These are phyloP conservation scores for Colletotrichum musae DNA, from an alignment of 2,329 filamentous ascomycete species.

Conservation along the genomic window DNA sequence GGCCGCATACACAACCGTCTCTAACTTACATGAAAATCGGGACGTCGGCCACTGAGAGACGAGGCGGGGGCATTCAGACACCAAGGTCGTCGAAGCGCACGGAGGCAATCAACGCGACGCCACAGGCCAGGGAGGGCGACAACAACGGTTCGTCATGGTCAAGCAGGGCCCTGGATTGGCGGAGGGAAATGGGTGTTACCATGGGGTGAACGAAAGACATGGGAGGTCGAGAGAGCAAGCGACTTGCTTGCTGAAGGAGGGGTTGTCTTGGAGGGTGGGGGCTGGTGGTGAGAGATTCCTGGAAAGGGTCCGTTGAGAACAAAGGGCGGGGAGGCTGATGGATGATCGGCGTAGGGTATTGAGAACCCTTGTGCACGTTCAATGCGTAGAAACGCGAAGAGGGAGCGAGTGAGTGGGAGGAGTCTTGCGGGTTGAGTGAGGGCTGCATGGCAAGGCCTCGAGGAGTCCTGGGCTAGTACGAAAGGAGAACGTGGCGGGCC, in stretches of 20 bases:
- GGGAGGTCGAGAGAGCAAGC: conserved; percentile 18
- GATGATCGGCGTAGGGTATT: conserved; percentile 29
- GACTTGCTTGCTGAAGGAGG: conserved; percentile 20
- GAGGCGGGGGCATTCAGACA: neutral
- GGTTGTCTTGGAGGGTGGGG: conserved; percentile 31
- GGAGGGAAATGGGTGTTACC: conserved; percentile 18
- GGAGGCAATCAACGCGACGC: conserved; percentile 21
- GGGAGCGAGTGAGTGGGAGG: neutral
- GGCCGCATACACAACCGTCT: conserved; percentile 27
- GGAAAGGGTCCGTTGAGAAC: conserved; percentile 14
- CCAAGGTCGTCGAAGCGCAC: neutral
- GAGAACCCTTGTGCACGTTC: conserved; percentile 20
- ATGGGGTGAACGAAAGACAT: conserved; percentile 14
- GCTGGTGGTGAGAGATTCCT: conserved; percentile 14
- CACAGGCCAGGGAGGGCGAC: conserved; percentile 7
- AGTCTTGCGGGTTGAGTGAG: conserved; percentile 3
- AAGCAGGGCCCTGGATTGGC: neutral
- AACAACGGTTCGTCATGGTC: conserved; percentile 6
- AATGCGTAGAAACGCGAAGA: neutral
- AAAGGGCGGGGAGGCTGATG: conserved; percentile 34
- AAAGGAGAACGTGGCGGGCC: conserved; percentile 24
- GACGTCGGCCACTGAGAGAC: conserved; percentile 13
- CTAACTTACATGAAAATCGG: conserved; percentile 2
- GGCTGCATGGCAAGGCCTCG: conserved; percentile 13
- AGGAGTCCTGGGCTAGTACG: conserved; percentile 15